phyloP scores from a whole-genome alignment of 1,284 basidiomycete species.

The Gomphus sp. region DNA sequence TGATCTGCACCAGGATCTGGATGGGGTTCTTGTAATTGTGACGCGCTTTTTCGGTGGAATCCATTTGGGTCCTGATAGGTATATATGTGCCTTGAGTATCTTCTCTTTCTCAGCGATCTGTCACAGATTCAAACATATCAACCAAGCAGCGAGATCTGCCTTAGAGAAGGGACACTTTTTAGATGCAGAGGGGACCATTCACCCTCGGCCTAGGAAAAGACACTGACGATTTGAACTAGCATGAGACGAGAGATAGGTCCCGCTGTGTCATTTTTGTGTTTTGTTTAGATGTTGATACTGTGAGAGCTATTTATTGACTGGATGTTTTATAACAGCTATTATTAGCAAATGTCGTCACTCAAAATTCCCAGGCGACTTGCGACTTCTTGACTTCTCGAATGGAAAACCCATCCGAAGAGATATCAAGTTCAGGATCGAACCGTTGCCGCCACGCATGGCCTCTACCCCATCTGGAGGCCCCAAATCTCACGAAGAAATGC shows the following conservation, averaged over 20 bases:
- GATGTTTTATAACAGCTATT: no score
- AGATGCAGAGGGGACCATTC: slow-evolving; percentile 24
- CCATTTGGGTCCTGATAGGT: slow-evolving; percentile 79
- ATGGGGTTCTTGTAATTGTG: slow-evolving; percentile 78
- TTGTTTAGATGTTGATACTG: no score
- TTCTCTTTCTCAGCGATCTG: not conserved
- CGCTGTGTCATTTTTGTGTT: not conserved
- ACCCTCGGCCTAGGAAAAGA: not conserved
- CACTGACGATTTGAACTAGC: not conserved
- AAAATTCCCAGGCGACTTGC: no score
- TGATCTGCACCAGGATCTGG: slow-evolving; percentile 44
- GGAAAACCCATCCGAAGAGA: no score
- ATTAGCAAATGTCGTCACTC: no score
- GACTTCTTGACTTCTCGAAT: no score
- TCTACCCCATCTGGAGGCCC: no score
- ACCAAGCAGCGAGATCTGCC: slow-evolving; percentile 81
- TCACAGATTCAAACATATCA: slow-evolving; percentile 47
- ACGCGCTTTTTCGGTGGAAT: slow-evolving; percentile 77
- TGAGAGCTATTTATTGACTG: no score
- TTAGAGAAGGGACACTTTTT: slow-evolving; percentile 77
- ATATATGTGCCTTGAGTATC: slow-evolving; percentile 26
- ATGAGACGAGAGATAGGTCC: no score
- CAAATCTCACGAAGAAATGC: no score
- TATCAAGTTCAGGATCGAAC: no score
- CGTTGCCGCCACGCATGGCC: no score